These are phyloP conservation scores for Hysterangium stoloniferum DNA, from an alignment of 768 basidiomycete species.

Conservation along the genomic window DNA sequence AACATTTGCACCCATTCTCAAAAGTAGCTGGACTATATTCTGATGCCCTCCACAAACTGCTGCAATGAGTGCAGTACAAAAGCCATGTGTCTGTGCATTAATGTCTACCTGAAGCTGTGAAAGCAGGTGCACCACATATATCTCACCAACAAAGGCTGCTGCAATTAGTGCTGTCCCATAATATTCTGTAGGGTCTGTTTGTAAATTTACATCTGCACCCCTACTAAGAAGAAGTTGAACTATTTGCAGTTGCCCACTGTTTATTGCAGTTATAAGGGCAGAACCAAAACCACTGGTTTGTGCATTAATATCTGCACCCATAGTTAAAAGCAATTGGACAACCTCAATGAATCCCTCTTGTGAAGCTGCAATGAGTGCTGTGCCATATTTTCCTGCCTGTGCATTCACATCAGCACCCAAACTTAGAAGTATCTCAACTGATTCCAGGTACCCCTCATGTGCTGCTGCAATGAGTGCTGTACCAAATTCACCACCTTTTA, in stretches of 20 bases:
- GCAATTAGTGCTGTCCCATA: neutral
- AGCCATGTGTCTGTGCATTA: conserved; percentile 4
- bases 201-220: conserved; percentile 13
- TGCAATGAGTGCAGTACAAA: conserved; percentile 6
- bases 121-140: neutral
- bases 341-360: neutral
- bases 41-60: neutral
- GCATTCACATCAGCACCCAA: conserved; percentile 11
- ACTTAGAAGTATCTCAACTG: neutral
- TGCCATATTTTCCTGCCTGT: conserved; percentile 8
- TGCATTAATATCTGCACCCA: conserved; percentile 10
- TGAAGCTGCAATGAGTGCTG: neutral
- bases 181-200: neutral
- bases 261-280: too few relatives aligned
- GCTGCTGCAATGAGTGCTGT: neutral
- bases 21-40: conserved; percentile 1
- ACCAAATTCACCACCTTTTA: neutral
- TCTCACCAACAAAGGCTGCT: neutral
- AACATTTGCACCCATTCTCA: conserved; percentile 11
- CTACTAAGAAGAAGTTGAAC: conserved; percentile 6
- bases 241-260: neutral
- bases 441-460: neutral
- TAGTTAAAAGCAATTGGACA: conserved; percentile 4
- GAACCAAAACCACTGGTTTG: conserved; percentile 4
- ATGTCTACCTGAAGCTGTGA: conserved; percentile 3